phyloP scores from a whole-genome alignment of 345 rosid genomes.

The Euclidium syriacum region DNA sequence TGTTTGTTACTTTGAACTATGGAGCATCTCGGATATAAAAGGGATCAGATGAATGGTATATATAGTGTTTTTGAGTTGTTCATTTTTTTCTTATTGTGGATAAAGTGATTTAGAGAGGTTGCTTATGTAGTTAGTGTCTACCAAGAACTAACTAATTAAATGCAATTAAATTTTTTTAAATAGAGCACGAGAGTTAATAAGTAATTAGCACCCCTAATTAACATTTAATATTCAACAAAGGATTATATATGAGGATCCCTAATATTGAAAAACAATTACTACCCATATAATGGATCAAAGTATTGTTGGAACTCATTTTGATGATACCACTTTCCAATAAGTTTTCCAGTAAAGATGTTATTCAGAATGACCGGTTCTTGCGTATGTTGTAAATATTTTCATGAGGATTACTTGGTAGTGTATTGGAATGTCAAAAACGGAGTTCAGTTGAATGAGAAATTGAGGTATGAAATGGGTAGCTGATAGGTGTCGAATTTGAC shows the following conservation, averaged over 20 bases:
- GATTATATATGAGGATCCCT: background rate
- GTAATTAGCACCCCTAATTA: background rate
- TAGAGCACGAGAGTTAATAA: background rate
- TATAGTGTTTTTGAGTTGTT: background rate
- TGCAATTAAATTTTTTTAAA: background rate
- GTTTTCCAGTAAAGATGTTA: too few species aligned
- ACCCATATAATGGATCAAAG: background rate
- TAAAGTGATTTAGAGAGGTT: background rate
- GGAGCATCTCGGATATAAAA: background rate
- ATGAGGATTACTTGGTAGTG: too few species aligned
- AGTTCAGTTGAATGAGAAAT: too few species aligned
- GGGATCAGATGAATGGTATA: background rate
- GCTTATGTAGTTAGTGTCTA: background rate
- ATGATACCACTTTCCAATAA: too few species aligned
- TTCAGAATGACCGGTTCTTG: too few species aligned
- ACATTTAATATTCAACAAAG: background rate
- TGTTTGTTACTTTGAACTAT: slow-evolving; percentile 1
- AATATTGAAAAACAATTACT: background rate
- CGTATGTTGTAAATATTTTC: too few species aligned
- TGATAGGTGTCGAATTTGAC: too few species aligned
- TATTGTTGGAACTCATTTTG: too few species aligned
- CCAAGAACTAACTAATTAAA: background rate
- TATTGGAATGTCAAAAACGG: too few species aligned
- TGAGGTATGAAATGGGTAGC: too few species aligned
- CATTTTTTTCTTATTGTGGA: background rate